phyloP scores from a whole-genome alignment of 805 yeast genomes.

The Huiozyma naganishii region DNA sequence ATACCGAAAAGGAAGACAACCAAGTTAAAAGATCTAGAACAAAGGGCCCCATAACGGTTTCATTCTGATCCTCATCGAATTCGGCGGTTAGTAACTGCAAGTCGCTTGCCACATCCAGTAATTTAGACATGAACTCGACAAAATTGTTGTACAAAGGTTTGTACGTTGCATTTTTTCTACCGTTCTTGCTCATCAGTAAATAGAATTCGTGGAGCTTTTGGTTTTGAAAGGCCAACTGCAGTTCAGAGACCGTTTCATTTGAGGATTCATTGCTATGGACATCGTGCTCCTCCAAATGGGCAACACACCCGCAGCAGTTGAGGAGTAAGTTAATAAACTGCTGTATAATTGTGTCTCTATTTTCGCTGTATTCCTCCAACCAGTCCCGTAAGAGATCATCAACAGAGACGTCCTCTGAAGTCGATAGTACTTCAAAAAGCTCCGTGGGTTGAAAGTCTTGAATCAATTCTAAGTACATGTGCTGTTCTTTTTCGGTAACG shows the following conservation, averaged over 20 bases:
- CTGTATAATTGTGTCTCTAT: slow-evolving; percentile 40
- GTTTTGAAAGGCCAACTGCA: slow-evolving; percentile 48
- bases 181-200: slow-evolving; percentile 40
- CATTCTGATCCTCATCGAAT: slow-evolving; percentile 17
- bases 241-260: slow-evolving; percentile 59
- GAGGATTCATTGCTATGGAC: slow-evolving; percentile 60
- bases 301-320: slow-evolving; percentile 60
- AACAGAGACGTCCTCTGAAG: slow-evolving; percentile 38
- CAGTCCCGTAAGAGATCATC: slow-evolving; percentile 45
- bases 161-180: slow-evolving; percentile 31
- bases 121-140: slow-evolving; percentile 41
- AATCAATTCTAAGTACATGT: slow-evolving; percentile 28
- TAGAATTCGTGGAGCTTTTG: slow-evolving; percentile 66
- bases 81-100: slow-evolving; percentile 44
- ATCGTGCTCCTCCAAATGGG: slow-evolving; percentile 64
- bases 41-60: slow-evolving; percentile 21
- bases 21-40: slow-evolving; percentile 53
- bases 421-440: slow-evolving; percentile 41
- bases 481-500: slow-evolving; percentile 18
- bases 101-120: slow-evolving; percentile 47
- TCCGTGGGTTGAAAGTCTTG: slow-evolving; percentile 38
- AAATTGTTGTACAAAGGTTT: slow-evolving; percentile 43
- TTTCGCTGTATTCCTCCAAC: slow-evolving; percentile 41
- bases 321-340: slow-evolving; percentile 59
- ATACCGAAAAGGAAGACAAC: slow-evolving; percentile 63